Base-by-base conservation (phyloP, 352 stramenopile species). In the Phytophthora foliorum region DNA sequence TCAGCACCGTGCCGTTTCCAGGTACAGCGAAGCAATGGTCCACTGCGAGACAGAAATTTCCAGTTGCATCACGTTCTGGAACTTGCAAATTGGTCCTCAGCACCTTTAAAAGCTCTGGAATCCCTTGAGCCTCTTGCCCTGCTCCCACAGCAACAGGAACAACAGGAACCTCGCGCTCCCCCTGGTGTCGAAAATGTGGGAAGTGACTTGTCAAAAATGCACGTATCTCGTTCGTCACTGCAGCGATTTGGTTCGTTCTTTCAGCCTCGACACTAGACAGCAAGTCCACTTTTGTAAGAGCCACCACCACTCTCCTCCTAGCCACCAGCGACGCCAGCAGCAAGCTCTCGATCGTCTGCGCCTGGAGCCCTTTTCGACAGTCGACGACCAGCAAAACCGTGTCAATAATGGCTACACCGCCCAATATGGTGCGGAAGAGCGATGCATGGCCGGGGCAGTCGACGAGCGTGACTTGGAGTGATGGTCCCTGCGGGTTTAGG, bases 401-500 rank as follows among this genome's bases (percentile, higher is more conserved):
- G 74, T 99, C 98, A 69, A 99, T 99, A 72, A 99, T 99, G 78
- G 99, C 95, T 41, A 98, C 95, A 55, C 97, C 98, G 31, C 96
- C 97, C 38, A 99, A 98, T 58, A 99, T 99, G n/a, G 98, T 99
- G 59, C 97, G 92, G 67, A 99, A 99, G 10, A 99, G 80, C 17
- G 92, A 98, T 22, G 98, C 97, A 74, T 99, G 98, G 4, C 98
- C 98, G 2, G 98, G 98, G 79, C 98, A 97, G 75, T 97, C 92
- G 11, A 98, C 94, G 11, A 98, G 72, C 21, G 97, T 99, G 61
- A 99, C 92, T 74, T 99, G 97, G 7, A 99, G 63, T 44, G 45
- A 58, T 59, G 80, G 66, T 34, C 56, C 57, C 31, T 57, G 66
- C 7, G 53, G 59, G 22, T 9, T 10, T 2, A 48, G 6, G 5